phyloP scores from a whole-genome alignment of 176 grass and related monocot species.

The Ensete glaucum region DNA sequence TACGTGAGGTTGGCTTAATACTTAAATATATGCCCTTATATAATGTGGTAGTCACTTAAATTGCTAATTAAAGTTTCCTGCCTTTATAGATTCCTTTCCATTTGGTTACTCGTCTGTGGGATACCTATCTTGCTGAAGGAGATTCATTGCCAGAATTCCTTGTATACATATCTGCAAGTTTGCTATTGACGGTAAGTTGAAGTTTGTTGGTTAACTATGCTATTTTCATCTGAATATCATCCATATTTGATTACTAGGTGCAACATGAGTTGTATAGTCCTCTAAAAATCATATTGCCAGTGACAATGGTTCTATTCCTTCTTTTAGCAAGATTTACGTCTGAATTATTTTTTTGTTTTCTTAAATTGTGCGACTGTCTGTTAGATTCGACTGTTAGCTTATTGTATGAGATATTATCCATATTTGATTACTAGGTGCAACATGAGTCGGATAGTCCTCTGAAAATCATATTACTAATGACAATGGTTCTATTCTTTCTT shows the following conservation, averaged over 20 bases:
- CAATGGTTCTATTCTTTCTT: not conserved
- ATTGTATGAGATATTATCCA: not conserved
- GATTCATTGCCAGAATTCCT: conserved; percentile 93
- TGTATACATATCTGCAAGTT: conserved; percentile 95
- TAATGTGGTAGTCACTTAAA: not conserved
- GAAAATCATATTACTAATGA: not conserved
- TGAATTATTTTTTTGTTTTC: not conserved
- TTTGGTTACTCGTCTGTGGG: conserved; percentile 80
- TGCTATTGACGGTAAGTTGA: conserved; percentile 85
- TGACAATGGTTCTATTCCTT: not conserved
- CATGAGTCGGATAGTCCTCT: not conserved
- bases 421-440: not conserved
- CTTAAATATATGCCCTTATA: not conserved
- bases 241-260: not conserved
- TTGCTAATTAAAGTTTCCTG: not conserved
- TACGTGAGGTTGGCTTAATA: conserved; percentile 56
- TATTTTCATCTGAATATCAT: not conserved
- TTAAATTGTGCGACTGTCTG: not conserved
- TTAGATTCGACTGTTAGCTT: too few relatives aligned
- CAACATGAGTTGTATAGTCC: not conserved
- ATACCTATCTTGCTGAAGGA: conserved; percentile 96
- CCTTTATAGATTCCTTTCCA: conserved; percentile 73
- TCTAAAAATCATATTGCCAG: not conserved
- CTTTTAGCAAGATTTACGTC: not conserved
- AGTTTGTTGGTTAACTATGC: not conserved